Evolutionary conservation across 208 protist genomes (phyloP).

Genomic region (Strigomonas oncopelti): DNA sequence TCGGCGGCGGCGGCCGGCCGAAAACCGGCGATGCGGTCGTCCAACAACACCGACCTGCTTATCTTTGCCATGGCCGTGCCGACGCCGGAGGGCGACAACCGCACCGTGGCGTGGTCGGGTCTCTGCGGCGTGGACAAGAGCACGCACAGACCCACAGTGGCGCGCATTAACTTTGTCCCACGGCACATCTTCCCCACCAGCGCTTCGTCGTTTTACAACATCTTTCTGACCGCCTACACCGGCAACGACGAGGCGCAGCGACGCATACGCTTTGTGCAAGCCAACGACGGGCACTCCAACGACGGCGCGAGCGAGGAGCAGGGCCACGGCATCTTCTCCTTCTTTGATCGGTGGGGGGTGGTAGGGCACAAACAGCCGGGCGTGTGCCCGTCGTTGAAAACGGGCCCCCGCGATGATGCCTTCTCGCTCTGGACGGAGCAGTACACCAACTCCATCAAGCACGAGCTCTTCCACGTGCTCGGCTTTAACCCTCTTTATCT

Average conservation of each 20-base stretch:
- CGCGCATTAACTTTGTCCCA: constrained; percentile 52
- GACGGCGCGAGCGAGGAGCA: neutral
- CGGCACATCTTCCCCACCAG: constrained; percentile 3
- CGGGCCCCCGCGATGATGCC: constrained; percentile 1
- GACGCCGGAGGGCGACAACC: constrained; percentile 12
- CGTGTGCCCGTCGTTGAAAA: neutral
- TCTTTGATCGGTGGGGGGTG: neutral
- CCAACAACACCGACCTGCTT: constrained; percentile 36
- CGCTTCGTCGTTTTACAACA: neutral
- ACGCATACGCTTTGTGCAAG: neutral
- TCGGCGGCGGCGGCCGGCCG: too few species aligned
- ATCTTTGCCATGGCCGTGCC: constrained; percentile 54
- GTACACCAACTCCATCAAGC: constrained; percentile 46
- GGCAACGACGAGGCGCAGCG: neutral
- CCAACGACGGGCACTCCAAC: neutral
- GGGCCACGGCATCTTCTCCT: neutral
- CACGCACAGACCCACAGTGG: constrained; percentile 36
- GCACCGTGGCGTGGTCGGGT: constrained; percentile 40
- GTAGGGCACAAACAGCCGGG: neutral
- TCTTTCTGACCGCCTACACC: neutral
- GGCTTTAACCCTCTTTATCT: constrained; percentile 55
- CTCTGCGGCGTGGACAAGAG: constrained; percentile 30
- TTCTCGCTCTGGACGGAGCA: constrained; percentile 9
- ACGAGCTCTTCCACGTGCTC: constrained; percentile 73
- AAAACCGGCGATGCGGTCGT: neutral